Evolutionary conservation across 345 rosid species (phyloP).

Genomic region (Brassica cretica): DNA sequence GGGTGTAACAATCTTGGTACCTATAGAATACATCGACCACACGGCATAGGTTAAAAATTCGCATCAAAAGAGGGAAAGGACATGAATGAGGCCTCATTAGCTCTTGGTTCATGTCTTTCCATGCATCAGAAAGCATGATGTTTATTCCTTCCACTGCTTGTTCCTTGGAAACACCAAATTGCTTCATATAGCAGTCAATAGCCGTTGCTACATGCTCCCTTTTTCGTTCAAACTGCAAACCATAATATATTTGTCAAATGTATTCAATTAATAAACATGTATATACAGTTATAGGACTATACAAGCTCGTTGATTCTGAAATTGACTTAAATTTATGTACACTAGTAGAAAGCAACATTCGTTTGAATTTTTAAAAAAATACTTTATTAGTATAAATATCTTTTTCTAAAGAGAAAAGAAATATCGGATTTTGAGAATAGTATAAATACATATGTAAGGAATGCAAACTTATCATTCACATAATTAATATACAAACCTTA

Average conservation of each 20-base stretch:
- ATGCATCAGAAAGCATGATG: slow-evolving; percentile 8
- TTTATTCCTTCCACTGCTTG: neutral
- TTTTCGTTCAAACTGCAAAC: slow-evolving; percentile 20
- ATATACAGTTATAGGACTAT: neutral
- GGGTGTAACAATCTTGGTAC: slow-evolving; percentile 32
- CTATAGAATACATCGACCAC: slow-evolving; percentile 27
- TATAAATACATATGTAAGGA: too few relatives aligned
- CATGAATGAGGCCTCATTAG: slow-evolving; percentile 17
- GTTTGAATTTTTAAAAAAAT: too few relatives aligned
- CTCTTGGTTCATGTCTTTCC: slow-evolving; percentile 37
- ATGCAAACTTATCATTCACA: too few relatives aligned
- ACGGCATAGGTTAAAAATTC: slow-evolving; percentile 4
- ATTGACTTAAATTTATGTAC: too few relatives aligned
- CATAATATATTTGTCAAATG: neutral
- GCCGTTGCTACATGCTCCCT: slow-evolving; percentile 30
- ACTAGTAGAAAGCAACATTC: too few relatives aligned
- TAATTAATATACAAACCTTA: too few relatives aligned
- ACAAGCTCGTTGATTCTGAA: neutral
- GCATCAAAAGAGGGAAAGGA: slow-evolving; percentile 24
- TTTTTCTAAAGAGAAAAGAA: too few relatives aligned
- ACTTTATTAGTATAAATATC: too few relatives aligned
- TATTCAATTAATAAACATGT: neutral
- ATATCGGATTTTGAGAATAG: too few relatives aligned
- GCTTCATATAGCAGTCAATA: slow-evolving; percentile 34
- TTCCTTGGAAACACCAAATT: slow-evolving; percentile 24